A percentile compares a stretch with the other conserved stretches of the same genome.
phyloP scores from a whole-genome alignment of 2,329 filamentous ascomycete genomes.

The Ilyonectria sp. region DNA sequence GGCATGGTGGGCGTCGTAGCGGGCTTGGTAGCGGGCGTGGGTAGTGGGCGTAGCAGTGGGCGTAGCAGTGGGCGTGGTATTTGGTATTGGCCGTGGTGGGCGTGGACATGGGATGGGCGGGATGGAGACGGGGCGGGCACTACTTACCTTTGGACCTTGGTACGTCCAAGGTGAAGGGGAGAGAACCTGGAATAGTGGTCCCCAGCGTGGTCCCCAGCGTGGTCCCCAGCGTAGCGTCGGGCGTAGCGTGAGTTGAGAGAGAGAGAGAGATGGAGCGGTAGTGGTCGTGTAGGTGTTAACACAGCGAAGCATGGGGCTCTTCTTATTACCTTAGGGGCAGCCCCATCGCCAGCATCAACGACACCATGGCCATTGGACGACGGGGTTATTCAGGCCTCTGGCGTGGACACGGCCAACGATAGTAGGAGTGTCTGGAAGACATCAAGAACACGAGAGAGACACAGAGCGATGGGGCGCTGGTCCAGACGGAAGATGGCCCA shows the following conservation, averaged over 20 bases:
- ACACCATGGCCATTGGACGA: conserved; percentile 26
- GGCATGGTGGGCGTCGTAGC: conserved; percentile 25
- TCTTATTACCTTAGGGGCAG: conserved; percentile 29
- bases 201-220: conserved; percentile 16
- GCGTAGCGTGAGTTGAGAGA: conserved; percentile 20
- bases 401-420: conserved; percentile 8
- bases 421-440: conserved; percentile 30
- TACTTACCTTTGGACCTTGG: conserved; percentile 6
- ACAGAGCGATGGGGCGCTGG: conserved; percentile 30
- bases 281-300: conserved; percentile 38
- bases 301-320: conserved; percentile 20
- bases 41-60: conserved; percentile 3
- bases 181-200: conserved; percentile 25
- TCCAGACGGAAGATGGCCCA: not conserved
- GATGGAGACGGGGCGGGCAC: conserved; percentile 45
- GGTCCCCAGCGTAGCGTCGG: conserved; percentile 21
- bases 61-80: conserved; percentile 18
- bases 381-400: conserved; percentile 11
- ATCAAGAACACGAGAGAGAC: conserved; percentile 33
- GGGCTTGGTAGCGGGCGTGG: conserved; percentile 23
- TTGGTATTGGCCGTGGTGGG: conserved; percentile 21
- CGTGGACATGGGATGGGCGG: conserved; percentile 36
- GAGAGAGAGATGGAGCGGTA: conserved; percentile 1
- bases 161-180: conserved; percentile 30
- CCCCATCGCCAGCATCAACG: conserved; percentile 27